Evolutionary conservation across 495 filamentous ascomycete genomes (phyloP).

Genomic region (Extremus antarcticus): DNA sequence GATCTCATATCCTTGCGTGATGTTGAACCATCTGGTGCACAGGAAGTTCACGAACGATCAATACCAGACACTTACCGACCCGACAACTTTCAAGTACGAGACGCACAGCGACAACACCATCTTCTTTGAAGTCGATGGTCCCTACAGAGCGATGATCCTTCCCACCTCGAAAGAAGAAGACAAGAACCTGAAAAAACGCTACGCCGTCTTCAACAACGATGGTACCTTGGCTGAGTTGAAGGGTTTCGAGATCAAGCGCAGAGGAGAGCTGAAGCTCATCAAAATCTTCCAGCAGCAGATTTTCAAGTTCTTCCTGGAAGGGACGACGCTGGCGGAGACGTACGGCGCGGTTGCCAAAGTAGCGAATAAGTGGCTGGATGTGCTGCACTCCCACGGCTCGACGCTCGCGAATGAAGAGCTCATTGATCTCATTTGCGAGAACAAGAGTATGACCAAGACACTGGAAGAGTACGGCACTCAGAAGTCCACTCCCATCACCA

Average conservation of each 20-base stretch:
- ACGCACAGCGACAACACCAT: constrained; percentile 97
- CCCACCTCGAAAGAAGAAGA: constrained; percentile 97
- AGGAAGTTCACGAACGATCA: constrained; percentile 92
- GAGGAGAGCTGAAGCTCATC: constrained; percentile 97
- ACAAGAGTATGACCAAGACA: constrained; percentile 93
- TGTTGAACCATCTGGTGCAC: constrained; percentile 98
- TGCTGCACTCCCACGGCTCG: constrained; percentile 71
- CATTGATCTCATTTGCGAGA: constrained; percentile 97
- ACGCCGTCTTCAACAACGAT: constrained; percentile 98
- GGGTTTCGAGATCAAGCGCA: constrained; percentile 93
- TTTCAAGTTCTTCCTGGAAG: constrained; percentile 98
- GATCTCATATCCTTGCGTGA: constrained; percentile 96
- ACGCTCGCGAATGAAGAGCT: constrained; percentile 92
- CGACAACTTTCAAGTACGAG: constrained; percentile 72
- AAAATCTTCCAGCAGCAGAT: constrained; percentile 99
- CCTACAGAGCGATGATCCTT: constrained; percentile 93
- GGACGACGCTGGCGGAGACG: constrained; percentile 71
- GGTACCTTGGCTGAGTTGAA: constrained; percentile 94
- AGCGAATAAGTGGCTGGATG: constrained; percentile 93
- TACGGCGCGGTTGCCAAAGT: constrained; percentile 88
- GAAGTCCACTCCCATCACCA: constrained; percentile 97
- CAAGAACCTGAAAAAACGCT: constrained; percentile 98
- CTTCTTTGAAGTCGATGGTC: constrained; percentile 98
- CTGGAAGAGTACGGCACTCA: constrained; percentile 90
- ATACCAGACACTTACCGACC: constrained; percentile 80